phyloP scores from a whole-genome alignment of 176 grass and related monocot genomes.

The Canna indica region DNA sequence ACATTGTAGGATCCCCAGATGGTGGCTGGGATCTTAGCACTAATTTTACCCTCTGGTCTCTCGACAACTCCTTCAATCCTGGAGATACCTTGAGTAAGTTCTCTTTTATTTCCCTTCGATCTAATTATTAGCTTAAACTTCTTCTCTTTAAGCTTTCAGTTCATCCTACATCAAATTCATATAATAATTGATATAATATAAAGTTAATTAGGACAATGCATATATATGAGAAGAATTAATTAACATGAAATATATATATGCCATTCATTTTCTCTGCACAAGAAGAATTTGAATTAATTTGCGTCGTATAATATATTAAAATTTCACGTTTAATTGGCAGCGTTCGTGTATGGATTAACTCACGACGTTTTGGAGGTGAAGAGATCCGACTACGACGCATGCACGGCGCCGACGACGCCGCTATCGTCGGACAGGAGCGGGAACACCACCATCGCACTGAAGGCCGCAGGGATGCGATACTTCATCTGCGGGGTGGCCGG shows the following conservation, averaged over 20 bases:
- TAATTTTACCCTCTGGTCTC: not conserved
- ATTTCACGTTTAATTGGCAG: too few relatives aligned
- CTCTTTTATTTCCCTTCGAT: constrained; percentile 8
- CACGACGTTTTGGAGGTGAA: constrained; percentile 48
- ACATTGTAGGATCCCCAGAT: not conserved
- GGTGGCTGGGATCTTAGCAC: not conserved
- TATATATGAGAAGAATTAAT: too few relatives aligned
- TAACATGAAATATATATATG: too few relatives aligned
- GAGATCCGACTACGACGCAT: constrained; percentile 21
- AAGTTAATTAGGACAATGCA: too few relatives aligned
- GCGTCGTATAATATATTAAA: too few relatives aligned
- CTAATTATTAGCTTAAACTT: too few relatives aligned
- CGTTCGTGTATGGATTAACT: constrained; percentile 14
- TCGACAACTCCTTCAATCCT: not conserved
- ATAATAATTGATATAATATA: too few relatives aligned
- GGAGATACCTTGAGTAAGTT: not conserved
- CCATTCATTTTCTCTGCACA: too few relatives aligned
- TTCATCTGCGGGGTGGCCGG: too few relatives aligned
- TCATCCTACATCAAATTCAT: too few relatives aligned
- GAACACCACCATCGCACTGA: constrained; percentile 21
- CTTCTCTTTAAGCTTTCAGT: too few relatives aligned
- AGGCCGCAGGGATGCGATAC: constrained; percentile 26
- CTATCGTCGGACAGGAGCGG: constrained; percentile 12
- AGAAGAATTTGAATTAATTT: too few relatives aligned
- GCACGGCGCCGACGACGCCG: constrained; percentile 3